phyloP scores from a whole-genome alignment of 2,329 filamentous ascomycete species.

The Microdochium trichocladiopsis region DNA sequence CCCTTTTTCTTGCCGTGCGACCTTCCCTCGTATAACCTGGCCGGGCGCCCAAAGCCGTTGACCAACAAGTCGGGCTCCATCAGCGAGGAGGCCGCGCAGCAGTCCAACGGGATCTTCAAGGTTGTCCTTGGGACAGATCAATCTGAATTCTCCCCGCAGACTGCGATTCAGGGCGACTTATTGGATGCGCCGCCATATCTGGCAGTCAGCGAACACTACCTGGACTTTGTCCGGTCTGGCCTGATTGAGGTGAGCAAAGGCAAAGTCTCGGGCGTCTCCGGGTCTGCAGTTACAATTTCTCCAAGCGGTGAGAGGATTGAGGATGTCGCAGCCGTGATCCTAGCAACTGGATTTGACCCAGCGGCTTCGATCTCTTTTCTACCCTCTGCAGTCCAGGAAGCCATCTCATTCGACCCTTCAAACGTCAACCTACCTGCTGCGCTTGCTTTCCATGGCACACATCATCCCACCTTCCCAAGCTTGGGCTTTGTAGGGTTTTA shows the following conservation, averaged over 20 bases:
- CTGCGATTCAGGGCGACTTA: slow-evolving; percentile 30
- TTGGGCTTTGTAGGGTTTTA: slow-evolving; percentile 81
- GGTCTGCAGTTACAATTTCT: slow-evolving; percentile 25
- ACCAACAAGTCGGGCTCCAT: slow-evolving; percentile 60
- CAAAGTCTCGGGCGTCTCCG: slow-evolving; percentile 29
- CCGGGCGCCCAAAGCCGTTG: slow-evolving; percentile 51
- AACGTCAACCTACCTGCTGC: slow-evolving; percentile 55
- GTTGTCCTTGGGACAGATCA: slow-evolving; percentile 46
- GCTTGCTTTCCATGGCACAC: slow-evolving; percentile 60
- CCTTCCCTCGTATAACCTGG: slow-evolving; percentile 63
- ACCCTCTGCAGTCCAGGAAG: slow-evolving; percentile 42
- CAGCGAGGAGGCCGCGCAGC: slow-evolving; percentile 45
- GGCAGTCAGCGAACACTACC: slow-evolving; percentile 64
- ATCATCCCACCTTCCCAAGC: slow-evolving; percentile 51
- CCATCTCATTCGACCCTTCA: slow-evolving; percentile 48
- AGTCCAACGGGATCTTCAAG: slow-evolving; percentile 44
- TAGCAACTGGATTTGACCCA: slow-evolving; percentile 70
- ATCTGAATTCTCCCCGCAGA: slow-evolving; percentile 35
- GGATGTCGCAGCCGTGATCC: slow-evolving; percentile 59
- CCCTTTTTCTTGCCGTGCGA: slow-evolving; percentile 68
- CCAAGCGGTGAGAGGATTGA: slow-evolving; percentile 29
- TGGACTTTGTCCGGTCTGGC: slow-evolving; percentile 64
- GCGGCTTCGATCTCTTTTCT: slow-evolving; percentile 59
- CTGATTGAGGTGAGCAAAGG: slow-evolving; percentile 46
- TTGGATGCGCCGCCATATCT: slow-evolving; percentile 53